These are phyloP conservation scores for Ilex paraguariensis DNA, from an alignment of 305 asterid species.

Conservation along the genomic window DNA sequence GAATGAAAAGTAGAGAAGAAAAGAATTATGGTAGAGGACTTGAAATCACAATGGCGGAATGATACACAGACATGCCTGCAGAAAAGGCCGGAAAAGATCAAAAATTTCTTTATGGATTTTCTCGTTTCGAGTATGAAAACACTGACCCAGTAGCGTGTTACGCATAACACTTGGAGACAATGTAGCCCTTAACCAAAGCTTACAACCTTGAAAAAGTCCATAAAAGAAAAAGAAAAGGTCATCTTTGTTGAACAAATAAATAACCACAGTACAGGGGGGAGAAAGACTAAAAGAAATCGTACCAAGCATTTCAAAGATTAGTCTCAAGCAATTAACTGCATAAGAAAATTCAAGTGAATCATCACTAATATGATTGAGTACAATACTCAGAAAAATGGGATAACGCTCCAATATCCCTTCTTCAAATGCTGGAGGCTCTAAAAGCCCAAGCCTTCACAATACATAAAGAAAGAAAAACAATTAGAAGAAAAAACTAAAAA, in stretches of 20 bases:
- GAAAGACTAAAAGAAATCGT: conserved; percentile 20
- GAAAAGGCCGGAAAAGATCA: conserved; percentile 96
- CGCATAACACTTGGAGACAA: conserved; percentile 97
- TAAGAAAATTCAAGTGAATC: conserved; percentile 91
- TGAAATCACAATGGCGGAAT: conserved; percentile 11
- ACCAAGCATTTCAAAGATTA: conserved; percentile 97
- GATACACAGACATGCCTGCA: conserved; percentile 62
- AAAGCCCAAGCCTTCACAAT: conserved; percentile 81
- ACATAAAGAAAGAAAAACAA: conserved; percentile 25
- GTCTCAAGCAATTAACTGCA: conserved; percentile 92
- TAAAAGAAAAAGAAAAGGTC: conserved; percentile 19
- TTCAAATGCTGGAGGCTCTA: conserved; percentile 97
- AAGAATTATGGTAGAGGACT: conserved; percentile 8
- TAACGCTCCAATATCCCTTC: conserved; percentile 95
- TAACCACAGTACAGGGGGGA: conserved; percentile 17
- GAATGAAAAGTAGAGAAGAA: conserved; percentile 8
- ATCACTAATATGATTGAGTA: conserved; percentile 90
- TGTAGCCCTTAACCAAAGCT: conserved; percentile 95
- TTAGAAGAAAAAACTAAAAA: conserved; percentile 23
- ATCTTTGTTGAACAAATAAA: conserved; percentile 15
- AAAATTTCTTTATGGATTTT: conserved; percentile 98
- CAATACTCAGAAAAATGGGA: conserved; percentile 92
- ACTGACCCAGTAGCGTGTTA: conserved; percentile 93
- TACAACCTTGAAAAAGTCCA: conserved; percentile 59
- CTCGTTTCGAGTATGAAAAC: conserved; percentile 97